A percentile compares a stretch with the other conserved stretches of the same genome.
Evolutionary conservation across 1,284 basidiomycete species (phyloP).

Genomic region (Cutaneotrichosporon arboriforme): DNA sequence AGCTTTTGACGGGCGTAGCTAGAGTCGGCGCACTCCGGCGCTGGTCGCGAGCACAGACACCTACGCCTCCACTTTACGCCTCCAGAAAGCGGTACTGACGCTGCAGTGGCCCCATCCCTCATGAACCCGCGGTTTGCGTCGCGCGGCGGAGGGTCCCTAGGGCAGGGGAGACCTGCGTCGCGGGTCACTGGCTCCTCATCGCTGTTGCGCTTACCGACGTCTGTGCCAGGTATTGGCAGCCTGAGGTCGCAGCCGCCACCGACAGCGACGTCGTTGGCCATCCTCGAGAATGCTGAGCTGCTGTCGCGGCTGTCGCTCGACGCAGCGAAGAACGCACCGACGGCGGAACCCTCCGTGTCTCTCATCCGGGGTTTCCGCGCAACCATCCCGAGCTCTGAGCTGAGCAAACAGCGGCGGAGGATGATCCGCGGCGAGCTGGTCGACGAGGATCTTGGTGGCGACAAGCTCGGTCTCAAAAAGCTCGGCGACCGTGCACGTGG

Average conservation of each 20-base stretch:
- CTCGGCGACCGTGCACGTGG: constrained; percentile 71
- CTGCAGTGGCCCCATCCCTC: constrained; percentile 74
- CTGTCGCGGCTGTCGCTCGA: constrained; percentile 68
- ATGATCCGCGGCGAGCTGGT: constrained; percentile 58
- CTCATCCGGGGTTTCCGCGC: constrained; percentile 83
- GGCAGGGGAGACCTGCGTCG: not conserved
- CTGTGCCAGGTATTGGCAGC: constrained; percentile 54
- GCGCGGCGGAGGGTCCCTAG: not conserved
- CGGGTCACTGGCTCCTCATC: constrained; percentile 5
- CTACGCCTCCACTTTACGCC: too few relatives aligned
- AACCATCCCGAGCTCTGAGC: constrained; percentile 79
- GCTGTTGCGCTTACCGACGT: constrained; percentile 57
- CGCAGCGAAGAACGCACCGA: constrained; percentile 52
- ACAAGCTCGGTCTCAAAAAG: constrained; percentile 66
- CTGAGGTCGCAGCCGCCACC: constrained; percentile 48
- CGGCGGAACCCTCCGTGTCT: constrained; percentile 51
- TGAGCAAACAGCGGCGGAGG: constrained; percentile 65
- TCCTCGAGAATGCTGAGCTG: constrained; percentile 73
- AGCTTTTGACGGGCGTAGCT: too few relatives aligned
- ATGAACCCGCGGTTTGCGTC: constrained; percentile 61
- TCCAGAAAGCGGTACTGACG: not conserved
- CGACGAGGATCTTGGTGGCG: constrained; percentile 61
- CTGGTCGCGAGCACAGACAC: too few relatives aligned
- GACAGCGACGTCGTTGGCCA: constrained; percentile 74
- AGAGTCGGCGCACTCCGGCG: too few relatives aligned